A percentile compares a stretch with the other conserved stretches of the same genome.
phyloP scores from a whole-genome alignment of 352 stramenopile genomes.

The Pythium pectinolyticum region DNA sequence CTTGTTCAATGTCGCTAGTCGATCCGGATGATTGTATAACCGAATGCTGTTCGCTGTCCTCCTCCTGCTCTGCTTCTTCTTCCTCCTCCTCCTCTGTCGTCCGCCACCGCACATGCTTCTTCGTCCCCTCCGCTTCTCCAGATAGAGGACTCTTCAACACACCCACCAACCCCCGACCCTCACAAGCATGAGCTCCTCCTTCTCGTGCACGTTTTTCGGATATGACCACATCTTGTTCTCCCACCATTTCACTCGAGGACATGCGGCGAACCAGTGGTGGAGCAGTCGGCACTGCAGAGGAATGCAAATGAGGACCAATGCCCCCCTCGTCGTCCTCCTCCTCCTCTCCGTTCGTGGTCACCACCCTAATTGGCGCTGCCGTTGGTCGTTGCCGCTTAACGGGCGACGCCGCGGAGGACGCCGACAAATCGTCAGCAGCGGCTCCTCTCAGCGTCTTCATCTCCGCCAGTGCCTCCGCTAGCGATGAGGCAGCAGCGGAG shows the following conservation, averaged over 20 bases:
- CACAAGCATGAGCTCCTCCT: background rate
- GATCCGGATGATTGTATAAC: no score
- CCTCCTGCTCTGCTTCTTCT: background rate
- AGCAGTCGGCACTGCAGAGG: no score
- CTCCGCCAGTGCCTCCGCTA: conserved; percentile 18
- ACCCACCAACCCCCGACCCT: background rate
- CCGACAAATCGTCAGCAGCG: no score
- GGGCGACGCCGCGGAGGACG: background rate
- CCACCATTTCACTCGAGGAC: no score
- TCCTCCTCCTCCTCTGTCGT: background rate
- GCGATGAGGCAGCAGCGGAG: background rate
- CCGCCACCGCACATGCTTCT: conserved; percentile 1
- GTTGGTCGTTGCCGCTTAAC: conserved; percentile 1
- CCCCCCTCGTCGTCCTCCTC: background rate
- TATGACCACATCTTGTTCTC: no score
- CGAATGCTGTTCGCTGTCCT: background rate
- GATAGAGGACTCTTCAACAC: background rate
- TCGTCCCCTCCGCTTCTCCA: background rate
- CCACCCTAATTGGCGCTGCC: background rate
- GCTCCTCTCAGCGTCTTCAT: conserved; percentile 9
- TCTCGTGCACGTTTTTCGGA: no score
- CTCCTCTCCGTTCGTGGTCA: conserved; percentile 1
- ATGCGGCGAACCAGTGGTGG: no score
- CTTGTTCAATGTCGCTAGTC: no score
- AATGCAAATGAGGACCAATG: no score